These are phyloP conservation scores for Torulaspora gathmanii DNA, from an alignment of 805 yeast species.

Conservation along the genomic window DNA sequence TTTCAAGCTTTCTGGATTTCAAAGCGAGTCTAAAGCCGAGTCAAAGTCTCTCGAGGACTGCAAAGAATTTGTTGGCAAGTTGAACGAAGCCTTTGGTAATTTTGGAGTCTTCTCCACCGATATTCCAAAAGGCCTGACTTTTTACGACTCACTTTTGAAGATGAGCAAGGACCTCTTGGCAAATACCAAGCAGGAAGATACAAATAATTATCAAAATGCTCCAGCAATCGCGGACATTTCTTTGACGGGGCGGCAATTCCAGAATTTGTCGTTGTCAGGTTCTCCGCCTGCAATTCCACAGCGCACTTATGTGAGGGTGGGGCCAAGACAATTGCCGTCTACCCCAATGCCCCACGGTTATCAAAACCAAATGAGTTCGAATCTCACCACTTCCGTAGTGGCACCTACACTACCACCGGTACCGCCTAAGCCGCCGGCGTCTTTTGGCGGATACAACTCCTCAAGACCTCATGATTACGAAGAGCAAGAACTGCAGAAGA, in stretches of 20 bases:
- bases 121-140: conserved; percentile 52
- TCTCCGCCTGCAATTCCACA: conserved; percentile 1
- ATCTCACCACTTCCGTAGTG: conserved; percentile 22
- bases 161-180: conserved; percentile 25
- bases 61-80: conserved; percentile 39
- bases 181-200: conserved; percentile 3
- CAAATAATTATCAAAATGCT: background rate
- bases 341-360: background rate
- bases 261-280: conserved; percentile 1
- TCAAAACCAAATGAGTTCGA: background rate
- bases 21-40: conserved; percentile 40
- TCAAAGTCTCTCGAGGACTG: conserved; percentile 34
- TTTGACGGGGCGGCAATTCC: background rate
- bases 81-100: conserved; percentile 46
- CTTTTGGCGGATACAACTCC: background rate
- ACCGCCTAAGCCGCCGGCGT: conserved; percentile 22
- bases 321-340: background rate
- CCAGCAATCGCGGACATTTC: conserved; percentile 1
- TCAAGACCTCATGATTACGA: conserved; percentile 13
- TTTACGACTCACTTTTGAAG: conserved; percentile 49
- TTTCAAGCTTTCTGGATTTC: conserved; percentile 42
- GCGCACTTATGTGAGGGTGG: conserved; percentile 1
- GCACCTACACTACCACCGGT: conserved; percentile 16
- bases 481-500: conserved; percentile 26
- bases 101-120: conserved; percentile 62